Conservation (phyloP, 2,329 filamentous ascomycete species). For the Fusarium papillatum region DNA sequence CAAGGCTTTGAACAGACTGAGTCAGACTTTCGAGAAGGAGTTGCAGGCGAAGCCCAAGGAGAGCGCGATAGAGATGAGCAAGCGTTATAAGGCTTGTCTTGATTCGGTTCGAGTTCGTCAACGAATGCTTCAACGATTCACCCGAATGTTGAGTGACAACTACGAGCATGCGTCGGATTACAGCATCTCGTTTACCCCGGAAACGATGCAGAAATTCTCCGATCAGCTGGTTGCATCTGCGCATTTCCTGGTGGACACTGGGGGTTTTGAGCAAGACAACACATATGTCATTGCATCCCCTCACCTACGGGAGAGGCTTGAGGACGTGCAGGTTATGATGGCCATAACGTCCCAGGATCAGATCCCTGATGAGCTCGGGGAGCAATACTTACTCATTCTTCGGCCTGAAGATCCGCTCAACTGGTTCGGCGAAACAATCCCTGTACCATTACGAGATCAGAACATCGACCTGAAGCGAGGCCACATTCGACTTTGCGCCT, state of each 20-base stretch:
- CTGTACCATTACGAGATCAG: conserved; percentile 80
- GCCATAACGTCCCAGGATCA: conserved; percentile 73
- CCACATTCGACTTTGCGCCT: conserved; percentile 88
- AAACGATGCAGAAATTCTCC: conserved; percentile 81
- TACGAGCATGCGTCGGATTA: conserved; percentile 99
- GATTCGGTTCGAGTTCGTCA: conserved; percentile 97
- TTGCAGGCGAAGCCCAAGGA: conserved; percentile 88
- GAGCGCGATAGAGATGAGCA: conserved; percentile 90
- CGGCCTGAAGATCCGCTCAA: conserved; percentile 82
- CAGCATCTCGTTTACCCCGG: conserved; percentile 80
- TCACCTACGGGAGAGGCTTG: conserved; percentile 78
- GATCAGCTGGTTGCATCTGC: conserved; percentile 85
- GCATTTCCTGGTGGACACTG: conserved; percentile 88
- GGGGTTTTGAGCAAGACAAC: conserved; percentile 78
- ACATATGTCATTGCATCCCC: conserved; percentile 90
- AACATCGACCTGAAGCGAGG: conserved; percentile 89
- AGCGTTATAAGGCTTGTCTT: conserved; percentile 94
- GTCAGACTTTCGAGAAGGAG: conserved; percentile 92
- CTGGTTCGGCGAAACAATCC: conserved; percentile 86
- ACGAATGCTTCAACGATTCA: conserved; percentile 96
- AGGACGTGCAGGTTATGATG: conserved; percentile 89
- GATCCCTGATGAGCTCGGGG: conserved; percentile 77
- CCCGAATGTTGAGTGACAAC: conserved; percentile 88
- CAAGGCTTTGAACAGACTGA: conserved; percentile 90
- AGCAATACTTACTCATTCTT: conserved; percentile 85